Percentiles rank a stretch among this genome's conserved stretches.
phyloP scores from a whole-genome alignment of 768 basidiomycete species.

The Mycena filopes region DNA sequence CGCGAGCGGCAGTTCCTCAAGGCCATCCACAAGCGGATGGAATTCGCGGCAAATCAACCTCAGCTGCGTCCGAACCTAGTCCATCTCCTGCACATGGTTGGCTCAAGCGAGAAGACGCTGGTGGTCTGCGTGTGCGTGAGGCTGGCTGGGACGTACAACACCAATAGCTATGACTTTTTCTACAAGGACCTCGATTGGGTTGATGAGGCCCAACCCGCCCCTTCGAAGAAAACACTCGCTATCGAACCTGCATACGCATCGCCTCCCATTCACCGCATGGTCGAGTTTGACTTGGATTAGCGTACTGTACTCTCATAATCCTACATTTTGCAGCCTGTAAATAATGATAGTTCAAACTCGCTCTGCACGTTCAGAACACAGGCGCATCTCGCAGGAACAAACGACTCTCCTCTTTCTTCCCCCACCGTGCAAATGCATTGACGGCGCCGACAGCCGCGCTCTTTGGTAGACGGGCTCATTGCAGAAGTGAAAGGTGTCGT shows the following conservation, averaged over 20 bases:
- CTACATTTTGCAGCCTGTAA: not conserved
- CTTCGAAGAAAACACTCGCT: constrained; percentile 2
- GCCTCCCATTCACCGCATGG: not conserved
- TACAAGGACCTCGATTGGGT: constrained; percentile 15
- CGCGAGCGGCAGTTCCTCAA: not conserved
- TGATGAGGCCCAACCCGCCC: not conserved
- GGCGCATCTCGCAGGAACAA: constrained; percentile 92
- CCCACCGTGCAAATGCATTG: constrained; percentile 90
- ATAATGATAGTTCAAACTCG: constrained; percentile 12
- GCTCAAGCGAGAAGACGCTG: constrained; percentile 7
- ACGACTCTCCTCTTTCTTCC: constrained; percentile 84
- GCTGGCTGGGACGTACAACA: constrained; percentile 10
- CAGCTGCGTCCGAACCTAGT: constrained; percentile 22
- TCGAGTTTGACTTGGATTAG: constrained; percentile 26
- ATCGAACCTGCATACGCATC: constrained; percentile 2
- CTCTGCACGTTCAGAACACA: constrained; percentile 66
- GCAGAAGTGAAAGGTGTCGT: not conserved
- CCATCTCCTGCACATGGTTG: constrained; percentile 13
- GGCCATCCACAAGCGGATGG: constrained; percentile 15
- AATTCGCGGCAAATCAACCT: not conserved
- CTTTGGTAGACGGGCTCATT: constrained; percentile 74
- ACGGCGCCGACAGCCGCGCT: constrained; percentile 88
- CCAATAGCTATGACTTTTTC: constrained; percentile 22
- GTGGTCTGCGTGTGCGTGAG: constrained; percentile 14
- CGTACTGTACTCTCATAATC: not conserved